Percentiles rank a stretch among this genome's conserved stretches.
Evolutionary conservation across 345 rosid species (phyloP).

Genomic region (Pistacia atlantica): DNA sequence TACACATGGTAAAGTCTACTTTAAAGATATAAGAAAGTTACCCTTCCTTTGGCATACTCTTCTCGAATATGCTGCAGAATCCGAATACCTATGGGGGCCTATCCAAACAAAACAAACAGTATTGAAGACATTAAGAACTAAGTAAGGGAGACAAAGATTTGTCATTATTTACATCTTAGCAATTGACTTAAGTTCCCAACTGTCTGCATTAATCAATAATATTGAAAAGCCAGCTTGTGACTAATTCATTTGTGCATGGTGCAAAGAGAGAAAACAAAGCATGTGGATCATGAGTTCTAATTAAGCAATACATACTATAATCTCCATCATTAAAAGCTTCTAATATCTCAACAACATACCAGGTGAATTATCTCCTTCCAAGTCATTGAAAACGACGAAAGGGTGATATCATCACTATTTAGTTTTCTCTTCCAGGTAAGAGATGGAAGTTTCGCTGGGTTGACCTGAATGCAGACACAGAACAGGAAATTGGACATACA

Average conservation of each 20-base stretch:
- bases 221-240: neutral
- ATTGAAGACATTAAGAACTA: no score
- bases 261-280: no score
- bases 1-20: no score
- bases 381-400: slow-evolving; percentile 43
- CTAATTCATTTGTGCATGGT: no score
- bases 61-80: slow-evolving; percentile 56
- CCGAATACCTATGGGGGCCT: slow-evolving; percentile 90
- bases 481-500: slow-evolving; percentile 4
- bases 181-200: neutral
- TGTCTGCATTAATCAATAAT: neutral
- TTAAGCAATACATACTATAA: no score
- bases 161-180: neutral
- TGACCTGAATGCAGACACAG: slow-evolving; percentile 42
- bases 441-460: slow-evolving; percentile 53
- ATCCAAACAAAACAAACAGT: slow-evolving; percentile 20
- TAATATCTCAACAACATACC: slow-evolving; percentile 39
- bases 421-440: slow-evolving; percentile 72
- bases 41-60: slow-evolving; percentile 71
- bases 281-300: no score
- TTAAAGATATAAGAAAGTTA: slow-evolving; percentile 12
- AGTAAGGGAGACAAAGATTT: no score
- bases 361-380: slow-evolving; percentile 57
- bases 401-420: slow-evolving; percentile 35
- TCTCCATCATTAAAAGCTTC: neutral